Base-by-base conservation (phyloP, 1,284 basidiomycete genomes). In the Trametes versicolor region DNA sequence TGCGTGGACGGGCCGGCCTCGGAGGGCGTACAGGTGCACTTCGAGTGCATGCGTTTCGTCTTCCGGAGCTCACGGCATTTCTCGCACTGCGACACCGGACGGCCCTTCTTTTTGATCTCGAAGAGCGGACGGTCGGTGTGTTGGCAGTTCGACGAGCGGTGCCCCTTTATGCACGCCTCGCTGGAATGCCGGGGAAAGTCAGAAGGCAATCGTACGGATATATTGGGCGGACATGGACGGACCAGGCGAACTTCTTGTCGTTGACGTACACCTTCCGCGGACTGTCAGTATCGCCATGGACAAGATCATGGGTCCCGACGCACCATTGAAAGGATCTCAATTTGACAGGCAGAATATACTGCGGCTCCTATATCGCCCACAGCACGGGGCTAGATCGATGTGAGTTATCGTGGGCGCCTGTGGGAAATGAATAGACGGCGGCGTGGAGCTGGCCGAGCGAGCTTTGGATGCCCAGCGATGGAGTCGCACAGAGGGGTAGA, bases 161-260 rank as follows among this genome's bases (percentile, higher is more conserved):
- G 92, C 13, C 92, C 92, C 77, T 93, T 93, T 78, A 94, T 93
- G 79, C 92, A 94, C 49, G 91, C 90, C 77, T 91, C 90, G 74
- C 91, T 93, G 45, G 1, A 29, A 29, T 34, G 19, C 27, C 52
- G 50, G 48, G 32, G 29, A 34, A 54, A 29, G n/a, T 51, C 10
- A 50, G 56, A 25, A 43, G 47, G 17, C 27, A 41, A 25, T 55
- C 45, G 32, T 12, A 15, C 36, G 25, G 55, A 19, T 37, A 32
- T 12, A 52, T 8, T 12, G 15, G 52, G 23, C 15, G n/a, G 21
- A 19, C 23, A 12, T 39, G 32, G 43, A 57, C 61, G 37, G 25
- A 71, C 70, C 70, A 71, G 25, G 70, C 70, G 58, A 71, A 71
- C 64, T 71, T 71, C 68, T 71, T 71, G 34, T 71, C 70, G 37